phyloP scores from a whole-genome alignment of 164 flowering plant species.

The Dillenia suffruticosa region DNA sequence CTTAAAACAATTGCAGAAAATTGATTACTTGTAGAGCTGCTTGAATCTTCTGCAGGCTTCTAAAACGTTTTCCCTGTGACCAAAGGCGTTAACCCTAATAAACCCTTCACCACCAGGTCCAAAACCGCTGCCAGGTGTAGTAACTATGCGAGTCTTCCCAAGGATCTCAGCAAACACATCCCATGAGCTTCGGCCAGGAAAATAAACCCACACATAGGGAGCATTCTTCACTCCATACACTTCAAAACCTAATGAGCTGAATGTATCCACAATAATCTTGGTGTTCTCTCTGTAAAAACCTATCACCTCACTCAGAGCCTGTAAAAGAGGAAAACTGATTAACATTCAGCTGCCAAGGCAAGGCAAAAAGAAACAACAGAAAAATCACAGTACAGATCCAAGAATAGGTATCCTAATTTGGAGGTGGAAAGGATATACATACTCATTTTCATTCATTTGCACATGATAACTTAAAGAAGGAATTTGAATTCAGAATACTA shows the following conservation, averaged over 20 bases:
- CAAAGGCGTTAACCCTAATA: constrained; percentile 86
- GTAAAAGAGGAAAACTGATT: constrained; percentile 11
- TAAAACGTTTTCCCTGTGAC: constrained; percentile 67
- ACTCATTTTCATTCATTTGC: no score
- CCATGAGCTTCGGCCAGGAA: constrained; percentile 93
- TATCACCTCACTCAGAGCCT: constrained; percentile 76
- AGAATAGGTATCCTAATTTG: no score
- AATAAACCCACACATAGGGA: constrained; percentile 93
- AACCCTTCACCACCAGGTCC: constrained; percentile 97
- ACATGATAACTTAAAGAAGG: no score
- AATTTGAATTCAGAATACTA: constrained; percentile 10
- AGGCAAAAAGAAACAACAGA: no score
- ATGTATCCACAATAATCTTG: constrained; percentile 69
- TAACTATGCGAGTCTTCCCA: constrained; percentile 87
- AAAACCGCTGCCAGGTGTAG: constrained; percentile 97
- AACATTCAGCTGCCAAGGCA: not conserved
- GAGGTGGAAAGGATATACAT: no score
- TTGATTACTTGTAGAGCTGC: constrained; percentile 46
- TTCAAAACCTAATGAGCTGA: constrained; percentile 73
- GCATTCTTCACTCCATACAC: constrained; percentile 90
- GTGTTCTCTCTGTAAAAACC: constrained; percentile 89
- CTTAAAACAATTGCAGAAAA: no score
- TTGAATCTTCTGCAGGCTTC: constrained; percentile 85
- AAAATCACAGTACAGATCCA: not conserved
- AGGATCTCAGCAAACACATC: constrained; percentile 92